phyloP scores from a whole-genome alignment of 2,329 filamentous ascomycete species.

The Beauveria pseudobassiana region DNA sequence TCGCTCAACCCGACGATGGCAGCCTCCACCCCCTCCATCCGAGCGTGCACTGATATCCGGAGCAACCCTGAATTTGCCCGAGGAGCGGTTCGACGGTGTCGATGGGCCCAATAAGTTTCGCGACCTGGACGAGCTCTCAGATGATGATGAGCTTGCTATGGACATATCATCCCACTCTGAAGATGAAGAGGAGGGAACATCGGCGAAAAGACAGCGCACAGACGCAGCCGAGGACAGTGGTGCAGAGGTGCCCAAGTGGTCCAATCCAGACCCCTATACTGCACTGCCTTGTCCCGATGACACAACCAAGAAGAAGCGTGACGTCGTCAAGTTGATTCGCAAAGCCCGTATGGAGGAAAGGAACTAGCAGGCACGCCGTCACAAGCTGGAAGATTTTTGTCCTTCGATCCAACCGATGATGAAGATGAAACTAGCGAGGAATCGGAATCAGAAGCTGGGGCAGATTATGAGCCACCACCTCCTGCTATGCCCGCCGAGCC shows the following conservation, averaged over 20 bases:
- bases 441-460: constrained; percentile 12
- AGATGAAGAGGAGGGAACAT: constrained; percentile 28
- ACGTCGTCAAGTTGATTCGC: constrained; percentile 85
- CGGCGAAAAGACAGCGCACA: constrained; percentile 27
- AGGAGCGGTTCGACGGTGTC: constrained; percentile 39
- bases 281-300: constrained; percentile 75
- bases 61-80: constrained; percentile 31
- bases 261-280: constrained; percentile 91
- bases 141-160: constrained; percentile 58
- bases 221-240: constrained; percentile 27
- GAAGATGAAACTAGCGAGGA: constrained; percentile 28
- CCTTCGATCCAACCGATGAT: constrained; percentile 62
- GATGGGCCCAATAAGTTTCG: constrained; percentile 44
- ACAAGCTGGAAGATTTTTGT: constrained; percentile 82
- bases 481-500: neutral
- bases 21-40: constrained; percentile 33
- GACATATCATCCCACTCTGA: constrained; percentile 42
- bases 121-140: constrained; percentile 49
- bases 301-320: constrained; percentile 64
- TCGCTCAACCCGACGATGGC: constrained; percentile 23
- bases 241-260: constrained; percentile 67
- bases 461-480: constrained; percentile 16
- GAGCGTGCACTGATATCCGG: constrained; percentile 44
- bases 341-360: constrained; percentile 66
- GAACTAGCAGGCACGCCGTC: constrained; percentile 44